Evolutionary conservation across 139 green algal species (phyloP).

Genomic region (Chlorella sp.): DNA sequence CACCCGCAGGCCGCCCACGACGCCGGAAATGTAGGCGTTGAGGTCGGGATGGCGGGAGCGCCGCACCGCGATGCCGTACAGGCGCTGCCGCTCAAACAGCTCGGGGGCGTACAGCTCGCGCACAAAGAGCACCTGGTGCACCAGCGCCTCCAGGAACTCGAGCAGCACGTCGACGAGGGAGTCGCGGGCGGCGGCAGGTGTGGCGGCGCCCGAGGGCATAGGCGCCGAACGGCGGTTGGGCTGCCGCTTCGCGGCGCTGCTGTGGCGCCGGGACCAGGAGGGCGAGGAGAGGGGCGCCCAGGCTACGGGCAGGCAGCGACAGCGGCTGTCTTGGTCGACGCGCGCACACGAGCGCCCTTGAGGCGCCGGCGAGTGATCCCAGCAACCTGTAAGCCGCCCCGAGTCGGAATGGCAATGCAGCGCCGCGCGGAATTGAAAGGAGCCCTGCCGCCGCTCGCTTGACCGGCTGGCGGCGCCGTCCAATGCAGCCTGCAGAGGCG

Average conservation of each 20-base stretch:
- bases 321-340: too few relatives aligned
- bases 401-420: too few relatives aligned
- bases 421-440: too few relatives aligned
- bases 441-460: too few relatives aligned
- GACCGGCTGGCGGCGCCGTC: too few relatives aligned
- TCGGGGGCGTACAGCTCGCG: constrained; percentile 51
- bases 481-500: too few relatives aligned
- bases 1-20: constrained; percentile 42
- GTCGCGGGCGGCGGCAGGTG: background rate
- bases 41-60: constrained; percentile 56
- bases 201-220: background rate
- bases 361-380: too few relatives aligned
- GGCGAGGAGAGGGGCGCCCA: too few relatives aligned
- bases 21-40: constrained; percentile 48
- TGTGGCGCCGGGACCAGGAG: too few relatives aligned
- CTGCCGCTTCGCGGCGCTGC: background rate
- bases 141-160: constrained; percentile 54
- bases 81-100: constrained; percentile 53
- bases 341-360: too few relatives aligned
- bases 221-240: background rate
- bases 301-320: too few relatives aligned
- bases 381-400: too few relatives aligned
- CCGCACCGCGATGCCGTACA: constrained; percentile 52
- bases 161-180: constrained; percentile 29
- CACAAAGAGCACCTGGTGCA: constrained; percentile 61